Evolutionary conservation across 2,329 filamentous ascomycete genomes (phyloP).

Genomic region (Fusarium decemcellulare): DNA sequence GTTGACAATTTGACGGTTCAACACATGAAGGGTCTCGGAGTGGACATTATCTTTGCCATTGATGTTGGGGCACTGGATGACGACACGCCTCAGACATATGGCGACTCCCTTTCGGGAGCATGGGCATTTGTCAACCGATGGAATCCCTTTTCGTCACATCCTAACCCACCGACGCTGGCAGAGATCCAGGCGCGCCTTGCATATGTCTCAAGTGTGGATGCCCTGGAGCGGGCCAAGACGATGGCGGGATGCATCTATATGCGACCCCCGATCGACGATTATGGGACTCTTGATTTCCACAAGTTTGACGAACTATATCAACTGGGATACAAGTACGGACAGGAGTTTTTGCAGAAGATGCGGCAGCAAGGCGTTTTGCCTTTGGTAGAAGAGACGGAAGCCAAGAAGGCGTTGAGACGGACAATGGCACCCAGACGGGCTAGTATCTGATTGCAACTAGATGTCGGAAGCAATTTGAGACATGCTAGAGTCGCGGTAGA

Average conservation of each 20-base stretch:
- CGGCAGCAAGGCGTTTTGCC: conserved; percentile 83
- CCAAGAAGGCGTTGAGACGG: conserved; percentile 81
- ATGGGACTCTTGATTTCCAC: conserved; percentile 94
- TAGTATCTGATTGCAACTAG: conserved; percentile 72
- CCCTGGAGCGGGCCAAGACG: conserved; percentile 91
- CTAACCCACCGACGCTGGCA: conserved; percentile 93
- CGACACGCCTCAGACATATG: conserved; percentile 90
- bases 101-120: conserved; percentile 93
- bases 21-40: conserved; percentile 95
- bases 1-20: conserved; percentile 97
- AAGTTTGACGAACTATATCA: conserved; percentile 98
- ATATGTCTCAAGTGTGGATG: conserved; percentile 95
- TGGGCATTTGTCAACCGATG: conserved; percentile 97
- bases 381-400: conserved; percentile 79
- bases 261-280: conserved; percentile 93
- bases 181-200: conserved; percentile 96
- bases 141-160: conserved; percentile 92
- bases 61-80: conserved; percentile 96
- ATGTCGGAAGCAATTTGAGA: too few species aligned
- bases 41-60: conserved; percentile 94
- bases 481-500: background rate
- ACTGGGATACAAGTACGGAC: conserved; percentile 88
- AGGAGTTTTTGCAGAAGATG: conserved; percentile 82
- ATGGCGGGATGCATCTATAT: conserved; percentile 95
- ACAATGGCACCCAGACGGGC: conserved; percentile 86